These are phyloP conservation scores for Alnus glutinosa DNA, from an alignment of 306 rosid genomes.

Conservation along the genomic window DNA sequence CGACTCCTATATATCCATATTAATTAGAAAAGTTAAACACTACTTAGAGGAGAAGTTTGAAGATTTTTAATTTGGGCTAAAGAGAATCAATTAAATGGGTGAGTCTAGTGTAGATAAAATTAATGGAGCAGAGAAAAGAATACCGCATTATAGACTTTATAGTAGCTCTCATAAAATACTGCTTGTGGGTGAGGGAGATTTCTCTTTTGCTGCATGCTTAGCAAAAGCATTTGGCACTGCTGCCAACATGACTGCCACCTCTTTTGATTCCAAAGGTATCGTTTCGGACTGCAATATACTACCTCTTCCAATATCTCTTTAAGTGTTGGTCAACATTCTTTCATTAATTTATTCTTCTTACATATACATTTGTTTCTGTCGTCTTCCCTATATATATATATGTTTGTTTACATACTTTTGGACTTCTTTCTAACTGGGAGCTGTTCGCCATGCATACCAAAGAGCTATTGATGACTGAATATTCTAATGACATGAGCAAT, in stretches of 20 bases:
- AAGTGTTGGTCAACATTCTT: neutral
- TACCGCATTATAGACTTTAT: slow-evolving; percentile 14
- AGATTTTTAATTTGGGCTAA: neutral
- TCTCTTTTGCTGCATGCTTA: slow-evolving; percentile 38
- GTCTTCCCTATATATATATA: neutral
- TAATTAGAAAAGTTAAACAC: neutral
- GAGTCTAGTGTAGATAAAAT: neutral
- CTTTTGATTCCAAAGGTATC: slow-evolving; percentile 26
- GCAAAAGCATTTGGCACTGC: slow-evolving; percentile 31
- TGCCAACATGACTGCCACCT: slow-evolving; percentile 30
- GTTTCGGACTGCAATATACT: no score
- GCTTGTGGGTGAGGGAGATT: slow-evolving; percentile 39
- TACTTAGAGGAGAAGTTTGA: no score
- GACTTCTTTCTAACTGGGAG: neutral
- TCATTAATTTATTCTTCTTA: neutral
- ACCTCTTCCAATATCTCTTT: no score
- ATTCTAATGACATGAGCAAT: neutral
- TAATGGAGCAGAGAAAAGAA: slow-evolving; percentile 3
- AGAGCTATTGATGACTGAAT: neutral
- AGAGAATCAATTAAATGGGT: neutral
- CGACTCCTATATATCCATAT: no score
- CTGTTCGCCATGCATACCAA: neutral
- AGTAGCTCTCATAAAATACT: slow-evolving; percentile 23
- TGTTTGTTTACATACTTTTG: neutral
- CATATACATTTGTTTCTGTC: neutral